Percentiles rank a stretch among this genome's conserved stretches.
Conservation (phyloP, 106 monocot species). For the Phalaenopsis aphrodite region DNA sequence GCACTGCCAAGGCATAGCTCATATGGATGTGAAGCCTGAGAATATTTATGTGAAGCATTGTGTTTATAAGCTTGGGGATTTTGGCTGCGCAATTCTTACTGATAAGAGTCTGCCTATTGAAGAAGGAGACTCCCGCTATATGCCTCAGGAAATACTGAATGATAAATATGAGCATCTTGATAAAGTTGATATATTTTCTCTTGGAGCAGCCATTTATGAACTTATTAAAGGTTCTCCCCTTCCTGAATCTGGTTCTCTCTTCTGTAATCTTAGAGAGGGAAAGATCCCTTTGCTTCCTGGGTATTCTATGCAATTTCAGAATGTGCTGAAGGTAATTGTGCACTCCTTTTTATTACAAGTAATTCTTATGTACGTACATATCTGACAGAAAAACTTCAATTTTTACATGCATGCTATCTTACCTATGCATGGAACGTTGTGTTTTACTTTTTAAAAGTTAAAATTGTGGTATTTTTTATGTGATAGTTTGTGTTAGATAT, state of each 20-base stretch:
- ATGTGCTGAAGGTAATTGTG: conserved; percentile 59
- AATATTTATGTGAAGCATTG: conserved; percentile 85
- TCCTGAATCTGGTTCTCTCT: conserved; percentile 80
- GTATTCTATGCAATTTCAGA: conserved; percentile 64
- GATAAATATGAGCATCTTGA: conserved; percentile 85
- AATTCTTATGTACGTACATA: too few relatives aligned
- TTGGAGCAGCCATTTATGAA: conserved; percentile 75
- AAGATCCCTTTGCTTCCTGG: conserved; percentile 87
- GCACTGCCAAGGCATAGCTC: conserved; percentile 77
- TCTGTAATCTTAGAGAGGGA: conserved; percentile 74
- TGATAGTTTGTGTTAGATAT: too few relatives aligned
- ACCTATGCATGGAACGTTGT: too few relatives aligned
- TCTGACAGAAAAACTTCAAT: too few relatives aligned
- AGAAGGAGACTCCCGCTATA: conserved; percentile 92
- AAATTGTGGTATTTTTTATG: too few relatives aligned
- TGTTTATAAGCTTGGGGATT: conserved; percentile 88
- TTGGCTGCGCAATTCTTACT: conserved; percentile 85
- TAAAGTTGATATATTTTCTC: conserved; percentile 93
- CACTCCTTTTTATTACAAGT: not conserved
- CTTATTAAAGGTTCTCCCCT: conserved; percentile 73
- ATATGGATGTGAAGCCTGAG: conserved; percentile 94
- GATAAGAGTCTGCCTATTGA: conserved; percentile 69
- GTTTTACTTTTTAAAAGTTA: too few relatives aligned
- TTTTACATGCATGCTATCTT: too few relatives aligned
- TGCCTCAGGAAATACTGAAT: conserved; percentile 88